These are phyloP conservation scores for Phalaenopsis aphrodite DNA, from an alignment of 106 monocot species.

Conservation along the genomic window DNA sequence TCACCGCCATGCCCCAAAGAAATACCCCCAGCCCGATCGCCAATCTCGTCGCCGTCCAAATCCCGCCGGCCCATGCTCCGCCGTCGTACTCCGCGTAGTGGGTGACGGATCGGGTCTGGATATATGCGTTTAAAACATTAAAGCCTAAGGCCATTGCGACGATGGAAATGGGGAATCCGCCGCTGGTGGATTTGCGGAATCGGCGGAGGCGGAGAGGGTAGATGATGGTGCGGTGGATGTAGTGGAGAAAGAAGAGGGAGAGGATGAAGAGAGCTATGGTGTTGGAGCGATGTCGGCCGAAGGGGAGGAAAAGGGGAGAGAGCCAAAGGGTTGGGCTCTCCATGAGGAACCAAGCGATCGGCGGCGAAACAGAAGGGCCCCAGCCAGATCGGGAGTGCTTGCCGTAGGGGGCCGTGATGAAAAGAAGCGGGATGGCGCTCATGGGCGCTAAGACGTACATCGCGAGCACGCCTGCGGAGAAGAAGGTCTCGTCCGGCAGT, in stretches of 20 bases:
- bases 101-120: conserved; percentile 55
- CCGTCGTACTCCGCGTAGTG: conserved; percentile 20
- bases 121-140: conserved; percentile 73
- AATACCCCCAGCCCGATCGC: conserved; percentile 39
- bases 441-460: conserved; percentile 16
- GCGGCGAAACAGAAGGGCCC: conserved; percentile 45
- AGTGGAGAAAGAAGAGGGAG: conserved; percentile 46
- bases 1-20: conserved; percentile 75
- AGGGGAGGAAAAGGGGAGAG: conserved; percentile 32
- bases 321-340: conserved; percentile 71
- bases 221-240: conserved; percentile 42
- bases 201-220: conserved; percentile 42
- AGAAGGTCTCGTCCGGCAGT: conserved; percentile 3
- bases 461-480: not conserved
- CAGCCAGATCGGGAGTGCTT: conserved; percentile 48
- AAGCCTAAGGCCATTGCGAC: conserved; percentile 52
- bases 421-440: conserved; percentile 34
- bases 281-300: conserved; percentile 24
- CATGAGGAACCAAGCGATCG: conserved; percentile 75
- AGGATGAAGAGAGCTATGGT: conserved; percentile 34
- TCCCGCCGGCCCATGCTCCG: not conserved
- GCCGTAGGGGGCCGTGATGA: conserved; percentile 65
- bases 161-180: conserved; percentile 32
- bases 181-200: not conserved
- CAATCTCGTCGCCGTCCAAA: conserved; percentile 20